phyloP scores from a whole-genome alignment of 257 asterid genomes.

The Ligustrum vulgare region DNA sequence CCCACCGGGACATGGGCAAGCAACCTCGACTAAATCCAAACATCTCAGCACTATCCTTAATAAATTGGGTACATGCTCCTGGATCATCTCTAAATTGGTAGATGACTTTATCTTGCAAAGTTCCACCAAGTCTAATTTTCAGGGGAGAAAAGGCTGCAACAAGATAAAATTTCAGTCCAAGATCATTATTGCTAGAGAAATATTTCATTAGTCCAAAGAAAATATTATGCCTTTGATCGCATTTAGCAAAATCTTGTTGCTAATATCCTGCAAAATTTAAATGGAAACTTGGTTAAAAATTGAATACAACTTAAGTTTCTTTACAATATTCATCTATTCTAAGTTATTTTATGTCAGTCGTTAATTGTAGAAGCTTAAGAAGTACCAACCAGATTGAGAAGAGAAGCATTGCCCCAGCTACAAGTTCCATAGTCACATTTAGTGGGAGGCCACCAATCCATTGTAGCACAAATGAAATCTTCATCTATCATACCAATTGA shows the following conservation, averaged over 20 bases:
- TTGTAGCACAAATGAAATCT: slow-evolving; percentile 57
- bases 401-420: slow-evolving; percentile 65
- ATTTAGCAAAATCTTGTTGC: slow-evolving; percentile 54
- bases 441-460: slow-evolving; percentile 69
- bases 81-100: slow-evolving; percentile 50
- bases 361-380: neutral
- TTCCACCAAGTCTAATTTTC: slow-evolving; percentile 84
- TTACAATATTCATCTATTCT: neutral
- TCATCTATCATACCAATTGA: slow-evolving; percentile 48
- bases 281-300: neutral
- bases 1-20: slow-evolving; percentile 82
- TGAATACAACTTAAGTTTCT: too few species aligned
- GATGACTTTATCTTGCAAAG: slow-evolving; percentile 71
- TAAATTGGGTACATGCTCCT: slow-evolving; percentile 48
- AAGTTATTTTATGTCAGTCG: too few species aligned
- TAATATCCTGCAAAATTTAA: slow-evolving; percentile 55
- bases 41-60: slow-evolving; percentile 41
- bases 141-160: slow-evolving; percentile 80
- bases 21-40: slow-evolving; percentile 77
- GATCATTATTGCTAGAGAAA: neutral
- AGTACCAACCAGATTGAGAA: slow-evolving; percentile 83
- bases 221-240: slow-evolving; percentile 63
- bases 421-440: slow-evolving; percentile 68
- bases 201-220: neutral
- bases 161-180: slow-evolving; percentile 15